A percentile compares a stretch with the other conserved stretches of the same genome.
Evolutionary conservation across 2,329 filamentous ascomycete genomes (phyloP).

Genomic region (Mycosphaerella arachidis): DNA sequence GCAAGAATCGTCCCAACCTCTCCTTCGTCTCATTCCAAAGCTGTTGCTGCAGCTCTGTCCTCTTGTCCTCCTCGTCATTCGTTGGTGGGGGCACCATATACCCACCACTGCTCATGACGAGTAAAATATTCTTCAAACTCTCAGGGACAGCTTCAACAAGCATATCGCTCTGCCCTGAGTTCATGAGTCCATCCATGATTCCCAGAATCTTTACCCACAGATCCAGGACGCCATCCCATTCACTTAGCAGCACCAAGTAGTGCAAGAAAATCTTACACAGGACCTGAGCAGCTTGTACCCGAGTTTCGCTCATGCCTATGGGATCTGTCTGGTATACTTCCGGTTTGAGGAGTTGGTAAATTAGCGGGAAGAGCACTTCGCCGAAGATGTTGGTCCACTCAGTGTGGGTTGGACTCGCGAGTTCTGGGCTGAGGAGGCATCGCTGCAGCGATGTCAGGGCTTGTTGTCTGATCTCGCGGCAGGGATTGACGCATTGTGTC

Average conservation of each 20-base stretch:
- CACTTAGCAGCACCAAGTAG: slow-evolving; percentile 77
- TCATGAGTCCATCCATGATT: slow-evolving; percentile 93
- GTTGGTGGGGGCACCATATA: slow-evolving; percentile 62
- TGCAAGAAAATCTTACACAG: slow-evolving; percentile 94
- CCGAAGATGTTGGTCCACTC: slow-evolving; percentile 89
- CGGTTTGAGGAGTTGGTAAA: slow-evolving; percentile 80
- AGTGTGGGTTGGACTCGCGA: slow-evolving; percentile 77
- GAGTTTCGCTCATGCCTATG: slow-evolving; percentile 89
- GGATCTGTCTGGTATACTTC: slow-evolving; percentile 91
- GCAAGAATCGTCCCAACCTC: slow-evolving; percentile 57
- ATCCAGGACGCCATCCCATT: slow-evolving; percentile 84
- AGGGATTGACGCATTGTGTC: slow-evolving; percentile 88
- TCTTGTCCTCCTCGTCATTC: slow-evolving; percentile 37
- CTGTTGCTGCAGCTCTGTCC: slow-evolving; percentile 45
- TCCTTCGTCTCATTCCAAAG: slow-evolving; percentile 60
- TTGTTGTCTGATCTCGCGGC: slow-evolving; percentile 84
- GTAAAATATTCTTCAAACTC: slow-evolving; percentile 88
- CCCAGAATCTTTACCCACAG: slow-evolving; percentile 92
- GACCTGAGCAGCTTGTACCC: slow-evolving; percentile 84
- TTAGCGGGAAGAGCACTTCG: slow-evolving; percentile 88
- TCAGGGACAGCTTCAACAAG: slow-evolving; percentile 94
- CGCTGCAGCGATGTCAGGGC: slow-evolving; percentile 83
- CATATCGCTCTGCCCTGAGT: slow-evolving; percentile 71
- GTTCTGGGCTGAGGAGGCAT: slow-evolving; percentile 75
- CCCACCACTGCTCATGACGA: slow-evolving; percentile 90